Evolutionary conservation across 2,329 filamentous ascomycete species (phyloP), one percentile per base, ranked within the genome.

Genomic region (Thermothelomyces thermophilus): DNA sequence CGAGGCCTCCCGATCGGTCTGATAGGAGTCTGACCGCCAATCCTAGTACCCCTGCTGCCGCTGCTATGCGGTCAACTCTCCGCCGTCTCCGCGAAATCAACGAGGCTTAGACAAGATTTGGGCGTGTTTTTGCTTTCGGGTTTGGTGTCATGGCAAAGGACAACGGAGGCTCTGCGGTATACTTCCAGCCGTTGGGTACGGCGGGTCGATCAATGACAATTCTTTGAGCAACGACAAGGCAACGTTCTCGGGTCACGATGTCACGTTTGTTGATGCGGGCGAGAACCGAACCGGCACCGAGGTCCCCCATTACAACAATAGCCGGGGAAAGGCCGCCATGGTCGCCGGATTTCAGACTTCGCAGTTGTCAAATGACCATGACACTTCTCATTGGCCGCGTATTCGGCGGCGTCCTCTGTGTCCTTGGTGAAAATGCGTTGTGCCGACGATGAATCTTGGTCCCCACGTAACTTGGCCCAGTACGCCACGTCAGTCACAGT

Each of bases 41-140:
- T 5, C 28, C 64, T 64, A 94, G 89, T 62, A 96, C 90, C 66
- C 87, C 90, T 61, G 90, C 90, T 67, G 90, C 90, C 62, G 90
- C 89, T 67, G 89, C 90, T 67, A 95, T 90, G 75, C 84, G 90
- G 75, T 96, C 90, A 65, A 96, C 90, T 66, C 90, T 96, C 76
- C 87, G 90, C 78, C 86, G 90, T 83, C 82, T 96, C 78, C 86
- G 90, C 73, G 90, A 96, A 79, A 95, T 95, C 77, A 87, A 87
- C 70, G 90, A 95, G 83, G 88, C 94, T 76, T 91, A 87, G 79
- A 71, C 65, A 56, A 60, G 56, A 57, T 58, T 45, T 46, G 55
- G 57, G 55, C 57, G 49, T 59, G 55, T 45, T 56, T 61, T 58
- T 50, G 52, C 50, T 62, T 62, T 58, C 50, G 46, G 59, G 49